Evolutionary conservation across 2,329 filamentous ascomycete species (phyloP).

Genomic region (Penicillium sp.): DNA sequence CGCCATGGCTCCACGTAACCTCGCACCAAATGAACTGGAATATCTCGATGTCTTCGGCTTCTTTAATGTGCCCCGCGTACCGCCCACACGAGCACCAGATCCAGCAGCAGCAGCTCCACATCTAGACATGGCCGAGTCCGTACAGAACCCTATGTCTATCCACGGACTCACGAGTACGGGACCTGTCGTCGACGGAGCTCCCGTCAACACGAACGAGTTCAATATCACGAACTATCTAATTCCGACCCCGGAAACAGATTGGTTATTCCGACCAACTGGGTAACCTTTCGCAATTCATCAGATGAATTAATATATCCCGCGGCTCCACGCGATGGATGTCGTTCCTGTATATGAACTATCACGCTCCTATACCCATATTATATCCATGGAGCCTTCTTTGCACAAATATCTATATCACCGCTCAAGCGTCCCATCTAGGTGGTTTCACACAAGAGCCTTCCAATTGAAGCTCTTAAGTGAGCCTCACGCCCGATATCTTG

Average conservation of each 20-base stretch:
- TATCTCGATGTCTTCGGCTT: slow-evolving; percentile 94
- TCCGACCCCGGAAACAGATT: slow-evolving; percentile 52
- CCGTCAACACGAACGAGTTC: slow-evolving; percentile 41
- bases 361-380: too few species aligned
- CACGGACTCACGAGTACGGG: slow-evolving; percentile 35
- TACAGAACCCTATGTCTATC: slow-evolving; percentile 42
- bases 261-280: slow-evolving; percentile 42
- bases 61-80: slow-evolving; percentile 84
- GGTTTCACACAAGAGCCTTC: too few species aligned
- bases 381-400: too few species aligned
- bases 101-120: slow-evolving; percentile 25
- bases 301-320: too few species aligned
- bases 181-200: slow-evolving; percentile 24
- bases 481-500: too few species aligned
- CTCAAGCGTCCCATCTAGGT: too few species aligned
- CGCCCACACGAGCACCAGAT: slow-evolving; percentile 42
- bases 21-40: slow-evolving; percentile 81
- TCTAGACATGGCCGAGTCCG: slow-evolving; percentile 31
- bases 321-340: too few species aligned
- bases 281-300: neutral
- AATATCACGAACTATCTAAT: slow-evolving; percentile 53
- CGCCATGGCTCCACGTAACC: slow-evolving; percentile 62
- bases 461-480: too few species aligned
- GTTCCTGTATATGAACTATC: too few species aligned
- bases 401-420: too few species aligned